Conservation (phyloP, 169 alveolate species). For the Cryptosporidium tyzzeri region DNA sequence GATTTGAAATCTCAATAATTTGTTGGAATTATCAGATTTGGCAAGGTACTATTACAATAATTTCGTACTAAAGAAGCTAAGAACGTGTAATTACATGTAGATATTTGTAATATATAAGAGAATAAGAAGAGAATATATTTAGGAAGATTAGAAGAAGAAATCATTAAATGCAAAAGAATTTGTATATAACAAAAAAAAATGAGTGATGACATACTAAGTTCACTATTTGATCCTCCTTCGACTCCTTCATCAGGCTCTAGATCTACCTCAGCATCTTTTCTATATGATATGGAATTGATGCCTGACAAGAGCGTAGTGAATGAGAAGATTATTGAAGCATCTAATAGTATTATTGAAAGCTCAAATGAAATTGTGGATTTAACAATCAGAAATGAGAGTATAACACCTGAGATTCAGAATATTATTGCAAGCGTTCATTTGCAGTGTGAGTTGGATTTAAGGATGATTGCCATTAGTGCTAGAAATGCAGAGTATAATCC, state of each 20-base stretch:
- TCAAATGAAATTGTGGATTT: constrained; percentile 15
- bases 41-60: neutral
- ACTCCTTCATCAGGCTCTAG: constrained; percentile 6
- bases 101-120: neutral
- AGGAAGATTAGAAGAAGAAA: neutral
- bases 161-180: neutral
- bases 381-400: constrained; percentile 74
- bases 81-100: neutral
- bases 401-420: constrained; percentile 91
- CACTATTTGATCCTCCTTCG: constrained; percentile 11
- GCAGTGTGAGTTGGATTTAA: constrained; percentile 89
- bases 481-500: constrained; percentile 98
- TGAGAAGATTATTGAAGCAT: neutral
- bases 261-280: constrained; percentile 1
- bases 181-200: neutral
- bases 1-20: neutral
- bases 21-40: neutral
- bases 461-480: constrained; percentile 93
- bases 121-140: neutral
- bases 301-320: neutral
- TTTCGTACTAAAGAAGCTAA: neutral
- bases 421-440: constrained; percentile 95
- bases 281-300: constrained; percentile 2
- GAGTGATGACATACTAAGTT: constrained; percentile 24
- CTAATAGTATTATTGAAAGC: neutral